phyloP scores from a whole-genome alignment of 1,139 yeast species.

The Taphrina confusa region DNA sequence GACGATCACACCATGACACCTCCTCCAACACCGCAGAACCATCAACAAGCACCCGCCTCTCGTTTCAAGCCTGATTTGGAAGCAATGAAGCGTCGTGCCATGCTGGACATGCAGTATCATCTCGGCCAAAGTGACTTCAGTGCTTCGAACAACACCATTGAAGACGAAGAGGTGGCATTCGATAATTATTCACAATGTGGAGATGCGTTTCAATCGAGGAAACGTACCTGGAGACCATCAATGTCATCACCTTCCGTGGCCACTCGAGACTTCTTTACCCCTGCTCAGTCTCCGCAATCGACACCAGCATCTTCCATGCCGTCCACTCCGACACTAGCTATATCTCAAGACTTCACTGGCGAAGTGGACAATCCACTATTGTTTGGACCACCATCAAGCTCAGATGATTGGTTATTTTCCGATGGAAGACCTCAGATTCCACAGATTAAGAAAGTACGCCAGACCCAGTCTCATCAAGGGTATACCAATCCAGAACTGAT shows the following conservation, averaged over 20 bases:
- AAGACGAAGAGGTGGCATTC: constrained; percentile 28
- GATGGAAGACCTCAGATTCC: constrained; percentile 30
- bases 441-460: constrained; percentile 21
- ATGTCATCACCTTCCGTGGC: constrained; percentile 35
- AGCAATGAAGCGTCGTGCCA: constrained; percentile 34
- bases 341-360: constrained; percentile 30
- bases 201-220: constrained; percentile 18
- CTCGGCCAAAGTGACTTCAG: constrained; percentile 8
- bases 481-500: constrained; percentile 38
- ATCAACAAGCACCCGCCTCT: constrained; percentile 34
- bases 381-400: constrained; percentile 35
- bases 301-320: constrained; percentile 38
- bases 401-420: constrained; percentile 36
- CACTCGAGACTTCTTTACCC: constrained; percentile 36
- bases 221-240: constrained; percentile 26
- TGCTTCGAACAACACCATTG: not conserved
- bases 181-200: constrained; percentile 15
- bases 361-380: constrained; percentile 23
- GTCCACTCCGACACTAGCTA: constrained; percentile 32
- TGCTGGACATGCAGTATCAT: constrained; percentile 29
- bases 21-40: constrained; percentile 8
- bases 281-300: constrained; percentile 35
- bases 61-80: constrained; percentile 29
- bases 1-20: constrained; percentile 38
- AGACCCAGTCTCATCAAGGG: not conserved